Conservation (phyloP, 257 asterid species). For the Solanum sparsipilum region DNA sequence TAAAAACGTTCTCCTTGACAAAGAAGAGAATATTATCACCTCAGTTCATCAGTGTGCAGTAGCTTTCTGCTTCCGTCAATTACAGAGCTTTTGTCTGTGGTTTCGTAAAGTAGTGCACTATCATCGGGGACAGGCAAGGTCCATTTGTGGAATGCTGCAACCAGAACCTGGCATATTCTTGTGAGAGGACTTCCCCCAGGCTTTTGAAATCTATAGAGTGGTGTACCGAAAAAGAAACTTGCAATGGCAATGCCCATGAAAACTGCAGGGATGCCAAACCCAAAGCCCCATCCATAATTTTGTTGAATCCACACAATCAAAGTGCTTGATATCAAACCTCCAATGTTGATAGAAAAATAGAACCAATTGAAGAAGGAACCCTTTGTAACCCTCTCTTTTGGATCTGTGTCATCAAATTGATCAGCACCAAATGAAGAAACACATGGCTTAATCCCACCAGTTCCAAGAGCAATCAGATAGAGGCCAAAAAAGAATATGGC, state of each 20-base stretch:
- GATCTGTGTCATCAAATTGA: conserved; percentile 88
- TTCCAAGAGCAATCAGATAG: conserved; percentile 82
- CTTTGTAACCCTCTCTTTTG: conserved; percentile 71
- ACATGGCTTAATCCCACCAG: conserved; percentile 92
- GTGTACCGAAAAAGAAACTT: conserved; percentile 74
- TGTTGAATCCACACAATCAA: conserved; percentile 94
- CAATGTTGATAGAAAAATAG: conserved; percentile 79
- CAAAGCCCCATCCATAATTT: conserved; percentile 90
- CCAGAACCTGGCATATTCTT: conserved; percentile 79
- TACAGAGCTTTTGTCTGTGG: conserved; percentile 63
- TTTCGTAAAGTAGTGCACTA: conserved; percentile 61
- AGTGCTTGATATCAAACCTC: conserved; percentile 76
- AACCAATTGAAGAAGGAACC: conserved; percentile 96
- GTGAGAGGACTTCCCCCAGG: conserved; percentile 97
- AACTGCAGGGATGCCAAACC: conserved; percentile 79
- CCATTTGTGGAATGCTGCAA: conserved; percentile 68
- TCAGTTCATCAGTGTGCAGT: conserved; percentile 63
- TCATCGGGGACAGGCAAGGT: conserved; percentile 40
- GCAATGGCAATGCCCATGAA: conserved; percentile 67
- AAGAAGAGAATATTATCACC: background rate
- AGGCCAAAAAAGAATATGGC: conserved; percentile 68
- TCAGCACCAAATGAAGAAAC: conserved; percentile 95
- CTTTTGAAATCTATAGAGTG: conserved; percentile 78
- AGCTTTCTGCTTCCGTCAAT: conserved; percentile 85
- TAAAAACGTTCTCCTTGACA: background rate